Percentiles rank a stretch among this genome's conserved stretches.
Evolutionary conservation across 176 grass and related monocot genomes (phyloP).

Genomic region (Pontederia paniculata): DNA sequence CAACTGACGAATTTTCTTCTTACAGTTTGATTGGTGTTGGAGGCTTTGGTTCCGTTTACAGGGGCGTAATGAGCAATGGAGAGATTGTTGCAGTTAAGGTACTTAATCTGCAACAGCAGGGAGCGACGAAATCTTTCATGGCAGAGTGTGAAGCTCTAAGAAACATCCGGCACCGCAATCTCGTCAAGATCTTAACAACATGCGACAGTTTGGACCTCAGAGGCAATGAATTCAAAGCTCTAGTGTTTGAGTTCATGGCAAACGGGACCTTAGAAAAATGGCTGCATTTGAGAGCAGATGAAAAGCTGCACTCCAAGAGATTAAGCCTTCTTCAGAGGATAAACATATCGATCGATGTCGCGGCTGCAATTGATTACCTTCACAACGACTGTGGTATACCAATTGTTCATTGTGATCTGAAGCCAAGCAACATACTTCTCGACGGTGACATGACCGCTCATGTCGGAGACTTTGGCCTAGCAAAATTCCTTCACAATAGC

Average conservation of each 20-base stretch:
- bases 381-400: slow-evolving; percentile 3
- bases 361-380: slow-evolving; percentile 10
- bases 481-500: neutral
- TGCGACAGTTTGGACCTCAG: slow-evolving; percentile 21
- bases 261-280: slow-evolving; percentile 41
- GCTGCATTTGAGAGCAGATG: slow-evolving; percentile 20
- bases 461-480: slow-evolving; percentile 19
- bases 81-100: slow-evolving; percentile 34
- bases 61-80: neutral
- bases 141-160: slow-evolving; percentile 32
- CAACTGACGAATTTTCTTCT: slow-evolving; percentile 16
- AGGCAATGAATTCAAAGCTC: slow-evolving; percentile 32
- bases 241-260: slow-evolving; percentile 44
- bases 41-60: slow-evolving; percentile 43
- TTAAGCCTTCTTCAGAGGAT: slow-evolving; percentile 28
- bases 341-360: slow-evolving; percentile 15
- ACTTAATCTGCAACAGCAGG: slow-evolving; percentile 20
- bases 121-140: slow-evolving; percentile 23
- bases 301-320: neutral
- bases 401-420: slow-evolving; percentile 15
- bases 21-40: slow-evolving; percentile 29
- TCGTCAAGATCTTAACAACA: slow-evolving; percentile 26
- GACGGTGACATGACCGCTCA: slow-evolving; percentile 14
- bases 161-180: slow-evolving; percentile 33
- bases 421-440: slow-evolving; percentile 20